These are phyloP conservation scores for Aspergillus bombycis DNA, from an alignment of 2,329 filamentous ascomycete species.

Conservation along the genomic window DNA sequence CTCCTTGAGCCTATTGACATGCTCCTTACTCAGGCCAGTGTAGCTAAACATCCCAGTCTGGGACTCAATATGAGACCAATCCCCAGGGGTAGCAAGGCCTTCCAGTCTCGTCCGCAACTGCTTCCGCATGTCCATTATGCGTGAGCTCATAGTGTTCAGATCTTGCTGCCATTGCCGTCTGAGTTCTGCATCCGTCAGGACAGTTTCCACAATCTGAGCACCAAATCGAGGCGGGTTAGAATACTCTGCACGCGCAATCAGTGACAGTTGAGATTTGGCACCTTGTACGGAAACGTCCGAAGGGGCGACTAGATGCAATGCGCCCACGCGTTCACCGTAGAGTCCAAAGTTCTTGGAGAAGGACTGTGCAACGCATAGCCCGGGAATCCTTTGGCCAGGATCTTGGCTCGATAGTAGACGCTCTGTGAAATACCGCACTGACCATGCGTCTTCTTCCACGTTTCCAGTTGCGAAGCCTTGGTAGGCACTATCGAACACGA, in stretches of 20 bases:
- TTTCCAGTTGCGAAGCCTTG: slow-evolving; percentile 90
- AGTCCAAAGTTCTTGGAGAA: slow-evolving; percentile 68
- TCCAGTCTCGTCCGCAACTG: slow-evolving; percentile 29
- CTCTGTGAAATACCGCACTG: slow-evolving; percentile 76
- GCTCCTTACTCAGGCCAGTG: slow-evolving; percentile 36
- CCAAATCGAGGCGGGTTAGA: slow-evolving; percentile 35
- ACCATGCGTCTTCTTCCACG: slow-evolving; percentile 75
- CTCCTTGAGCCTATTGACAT: slow-evolving; percentile 34
- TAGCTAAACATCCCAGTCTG: slow-evolving; percentile 50
- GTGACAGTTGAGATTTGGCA: slow-evolving; percentile 9
- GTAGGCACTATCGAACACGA: slow-evolving; percentile 92
- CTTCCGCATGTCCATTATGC: slow-evolving; percentile 43
- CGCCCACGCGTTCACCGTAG: slow-evolving; percentile 87
- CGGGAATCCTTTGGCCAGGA: not conserved
- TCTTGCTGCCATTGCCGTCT: slow-evolving; percentile 36
- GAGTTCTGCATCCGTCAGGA: slow-evolving; percentile 29
- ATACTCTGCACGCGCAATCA: slow-evolving; percentile 32
- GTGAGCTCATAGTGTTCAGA: slow-evolving; percentile 37
- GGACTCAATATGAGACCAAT: slow-evolving; percentile 35
- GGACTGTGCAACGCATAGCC: slow-evolving; percentile 53
- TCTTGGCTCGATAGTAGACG: not conserved
- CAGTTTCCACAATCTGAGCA: slow-evolving; percentile 30
- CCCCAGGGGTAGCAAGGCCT: slow-evolving; percentile 26
- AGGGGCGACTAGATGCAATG: slow-evolving; percentile 64
- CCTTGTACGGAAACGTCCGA: slow-evolving; percentile 7